Conservation (phyloP, 441 rosid genomes). For the Syzygium syzygioides region DNA sequence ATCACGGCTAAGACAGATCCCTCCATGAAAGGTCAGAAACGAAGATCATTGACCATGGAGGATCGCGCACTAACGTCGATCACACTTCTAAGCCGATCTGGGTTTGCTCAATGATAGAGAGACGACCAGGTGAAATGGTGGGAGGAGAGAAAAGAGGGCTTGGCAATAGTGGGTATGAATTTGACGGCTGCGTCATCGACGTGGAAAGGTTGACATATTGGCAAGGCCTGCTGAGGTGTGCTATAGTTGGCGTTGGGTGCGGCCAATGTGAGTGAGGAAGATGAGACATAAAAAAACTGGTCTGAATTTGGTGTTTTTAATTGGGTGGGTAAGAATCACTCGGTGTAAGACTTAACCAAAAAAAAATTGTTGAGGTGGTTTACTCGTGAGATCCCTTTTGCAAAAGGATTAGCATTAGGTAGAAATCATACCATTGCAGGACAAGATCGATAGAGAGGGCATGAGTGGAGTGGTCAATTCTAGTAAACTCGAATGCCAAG, state of each 20-base stretch:
- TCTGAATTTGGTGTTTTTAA: neutral
- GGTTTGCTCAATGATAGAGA: neutral
- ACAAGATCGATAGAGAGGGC: neutral
- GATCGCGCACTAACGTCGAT: neutral
- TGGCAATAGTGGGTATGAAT: neutral
- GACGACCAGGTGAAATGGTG: neutral
- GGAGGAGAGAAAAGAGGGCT: neutral
- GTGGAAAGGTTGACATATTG: neutral
- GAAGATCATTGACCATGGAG: neutral
- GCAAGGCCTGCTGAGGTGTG: neutral
- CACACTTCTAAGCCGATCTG: neutral
- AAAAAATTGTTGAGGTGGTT: neutral
- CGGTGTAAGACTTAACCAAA: neutral
- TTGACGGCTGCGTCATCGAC: neutral
- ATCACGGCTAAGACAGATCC: neutral
- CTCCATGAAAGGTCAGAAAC: neutral
- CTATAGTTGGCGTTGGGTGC: neutral
- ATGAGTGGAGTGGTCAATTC: neutral
- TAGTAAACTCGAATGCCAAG: neutral
- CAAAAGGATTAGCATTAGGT: neutral
- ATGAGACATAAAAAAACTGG: neutral
- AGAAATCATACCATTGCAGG: neutral
- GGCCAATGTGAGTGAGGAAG: neutral
- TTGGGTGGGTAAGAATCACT: neutral
- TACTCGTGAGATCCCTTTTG: neutral